Evolutionary conservation across 2,329 filamentous ascomycete genomes (phyloP).

Genomic region (Aspergillus spinulosporus): DNA sequence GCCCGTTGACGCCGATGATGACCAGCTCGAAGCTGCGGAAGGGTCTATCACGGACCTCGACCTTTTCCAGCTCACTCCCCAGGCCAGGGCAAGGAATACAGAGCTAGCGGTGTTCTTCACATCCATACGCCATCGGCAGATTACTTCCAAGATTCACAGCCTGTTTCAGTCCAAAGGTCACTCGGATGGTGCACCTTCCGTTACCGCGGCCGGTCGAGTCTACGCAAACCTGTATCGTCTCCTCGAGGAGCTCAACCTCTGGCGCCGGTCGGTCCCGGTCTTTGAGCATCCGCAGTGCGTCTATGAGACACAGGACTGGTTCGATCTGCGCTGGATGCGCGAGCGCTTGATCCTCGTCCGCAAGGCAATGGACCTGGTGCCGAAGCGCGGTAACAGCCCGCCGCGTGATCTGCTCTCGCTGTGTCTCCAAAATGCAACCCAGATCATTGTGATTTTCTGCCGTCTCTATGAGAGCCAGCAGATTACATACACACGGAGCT

Average conservation of each 20-base stretch:
- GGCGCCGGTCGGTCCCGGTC: conserved; percentile 40
- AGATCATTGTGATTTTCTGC: conserved; percentile 44
- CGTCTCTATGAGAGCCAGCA: conserved; percentile 35
- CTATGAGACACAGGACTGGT: conserved; percentile 49
- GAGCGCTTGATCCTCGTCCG: conserved; percentile 46
- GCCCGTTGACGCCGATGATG: conserved; percentile 39
- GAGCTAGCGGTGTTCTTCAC: conserved; percentile 44
- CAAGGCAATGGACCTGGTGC: conserved; percentile 43
- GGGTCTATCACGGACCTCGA: conserved; percentile 18
- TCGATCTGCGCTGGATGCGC: conserved; percentile 45
- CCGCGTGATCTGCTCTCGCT: conserved; percentile 34
- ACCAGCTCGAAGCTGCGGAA: conserved; percentile 29
- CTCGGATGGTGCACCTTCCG: neutral
- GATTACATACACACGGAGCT: conserved; percentile 50
- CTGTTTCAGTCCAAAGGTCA: conserved; percentile 15
- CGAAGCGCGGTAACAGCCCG: conserved; percentile 36
- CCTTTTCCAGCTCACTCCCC: conserved; percentile 7
- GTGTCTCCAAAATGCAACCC: conserved; percentile 39
- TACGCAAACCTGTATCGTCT: conserved; percentile 30
- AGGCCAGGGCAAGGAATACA: conserved; percentile 15
- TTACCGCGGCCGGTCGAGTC: conserved; percentile 17
- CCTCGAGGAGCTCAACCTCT: conserved; percentile 37
- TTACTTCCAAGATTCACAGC: conserved; percentile 38
- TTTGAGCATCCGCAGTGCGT: conserved; percentile 37
- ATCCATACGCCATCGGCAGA: conserved; percentile 41